These are phyloP conservation scores for Phialocephala subalpina DNA, from an alignment of 2,329 filamentous ascomycete genomes.

Conservation along the genomic window DNA sequence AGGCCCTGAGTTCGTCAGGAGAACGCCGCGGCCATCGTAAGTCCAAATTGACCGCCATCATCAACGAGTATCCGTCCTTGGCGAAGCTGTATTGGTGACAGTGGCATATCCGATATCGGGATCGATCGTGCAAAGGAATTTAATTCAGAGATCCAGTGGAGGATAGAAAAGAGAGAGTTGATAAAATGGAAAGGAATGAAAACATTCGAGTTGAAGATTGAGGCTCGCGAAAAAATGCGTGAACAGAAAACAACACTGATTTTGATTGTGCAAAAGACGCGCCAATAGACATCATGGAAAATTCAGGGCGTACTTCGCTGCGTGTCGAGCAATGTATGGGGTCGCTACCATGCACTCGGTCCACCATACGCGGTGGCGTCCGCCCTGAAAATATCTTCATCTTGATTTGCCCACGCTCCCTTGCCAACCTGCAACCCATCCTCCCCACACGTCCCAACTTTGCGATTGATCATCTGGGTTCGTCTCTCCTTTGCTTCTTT, in stretches of 20 bases:
- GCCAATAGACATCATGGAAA: not conserved
- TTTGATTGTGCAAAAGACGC: not conserved
- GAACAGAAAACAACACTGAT: not conserved
- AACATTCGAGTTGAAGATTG: not conserved
- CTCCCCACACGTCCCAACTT: not conserved
- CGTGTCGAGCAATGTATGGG: not conserved
- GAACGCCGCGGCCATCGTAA: not conserved
- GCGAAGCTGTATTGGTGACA: constrained; percentile 1
- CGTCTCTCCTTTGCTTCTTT: not conserved
- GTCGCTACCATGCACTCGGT: constrained; percentile 1
- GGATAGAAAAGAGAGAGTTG: not conserved
- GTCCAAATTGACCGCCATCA: not conserved
- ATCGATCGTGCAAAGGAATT: not conserved
- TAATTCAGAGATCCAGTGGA: not conserved
- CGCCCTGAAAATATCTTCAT: not conserved
- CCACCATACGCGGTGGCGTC: not conserved
- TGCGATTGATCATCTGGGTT: not conserved
- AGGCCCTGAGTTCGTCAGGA: not conserved
- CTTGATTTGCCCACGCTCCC: not conserved
- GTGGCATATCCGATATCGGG: constrained; percentile 4
- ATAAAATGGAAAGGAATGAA: not conserved
- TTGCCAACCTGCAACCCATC: not conserved
- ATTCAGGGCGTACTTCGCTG: not conserved
- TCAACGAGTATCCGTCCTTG: constrained; percentile 5
- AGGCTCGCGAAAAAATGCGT: not conserved